Evolutionary conservation across 2,329 filamentous ascomycete genomes (phyloP).

Genomic region (Cladosporium sp.): DNA sequence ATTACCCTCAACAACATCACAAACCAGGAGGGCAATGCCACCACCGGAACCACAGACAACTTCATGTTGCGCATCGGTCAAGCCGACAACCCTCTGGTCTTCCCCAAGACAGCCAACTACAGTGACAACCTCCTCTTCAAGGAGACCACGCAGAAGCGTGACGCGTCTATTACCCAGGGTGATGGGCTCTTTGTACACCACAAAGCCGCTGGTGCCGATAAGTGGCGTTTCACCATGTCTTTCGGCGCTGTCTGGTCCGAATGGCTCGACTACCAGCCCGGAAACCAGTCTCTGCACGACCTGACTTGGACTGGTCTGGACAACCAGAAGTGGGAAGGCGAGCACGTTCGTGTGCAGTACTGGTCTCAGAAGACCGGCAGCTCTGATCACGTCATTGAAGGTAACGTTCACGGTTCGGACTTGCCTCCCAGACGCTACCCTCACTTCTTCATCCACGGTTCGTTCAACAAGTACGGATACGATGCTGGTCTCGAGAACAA

Average conservation of each 20-base stretch:
- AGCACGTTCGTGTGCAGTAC: conserved; percentile 59
- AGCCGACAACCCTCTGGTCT: conserved; percentile 54
- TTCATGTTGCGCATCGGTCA: conserved; percentile 57
- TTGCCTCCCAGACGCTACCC: conserved; percentile 48
- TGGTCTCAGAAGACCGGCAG: conserved; percentile 55
- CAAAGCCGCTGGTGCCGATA: conserved; percentile 54
- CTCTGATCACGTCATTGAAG: conserved; percentile 55
- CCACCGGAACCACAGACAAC: conserved; percentile 51
- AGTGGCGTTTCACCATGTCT: conserved; percentile 57
- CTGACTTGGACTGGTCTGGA: conserved; percentile 50
- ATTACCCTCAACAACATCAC: conserved; percentile 52
- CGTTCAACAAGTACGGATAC: conserved; percentile 59
- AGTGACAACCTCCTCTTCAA: conserved; percentile 47
- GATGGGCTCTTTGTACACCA: conserved; percentile 41
- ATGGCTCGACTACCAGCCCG: conserved; percentile 52
- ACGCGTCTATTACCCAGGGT: conserved; percentile 23
- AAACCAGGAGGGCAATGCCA: conserved; percentile 33
- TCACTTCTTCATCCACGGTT: conserved; percentile 57
- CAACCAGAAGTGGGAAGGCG: conserved; percentile 53
- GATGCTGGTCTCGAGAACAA: conserved; percentile 52
- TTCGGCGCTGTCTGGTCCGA: conserved; percentile 55
- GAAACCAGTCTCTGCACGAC: conserved; percentile 42
- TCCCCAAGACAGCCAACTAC: conserved; percentile 52
- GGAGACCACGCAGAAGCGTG: conserved; percentile 18
- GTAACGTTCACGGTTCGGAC: conserved; percentile 43